A percentile compares a stretch with the other conserved stretches of the same genome.
Conservation (phyloP, 108 stramenopile genomes). For the Cyclotella baltica region DNA sequence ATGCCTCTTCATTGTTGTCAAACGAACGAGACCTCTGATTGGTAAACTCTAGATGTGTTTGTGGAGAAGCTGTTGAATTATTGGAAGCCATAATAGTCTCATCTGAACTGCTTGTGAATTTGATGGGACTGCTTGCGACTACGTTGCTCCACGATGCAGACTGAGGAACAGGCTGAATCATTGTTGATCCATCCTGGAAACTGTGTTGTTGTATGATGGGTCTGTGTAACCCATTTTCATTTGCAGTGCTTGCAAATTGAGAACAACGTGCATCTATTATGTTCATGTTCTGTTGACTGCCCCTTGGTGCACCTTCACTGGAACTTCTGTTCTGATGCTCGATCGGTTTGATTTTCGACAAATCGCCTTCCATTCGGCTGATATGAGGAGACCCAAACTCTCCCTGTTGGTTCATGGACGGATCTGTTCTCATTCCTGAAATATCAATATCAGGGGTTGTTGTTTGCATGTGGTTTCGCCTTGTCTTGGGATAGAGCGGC, state of each 20-base stretch:
- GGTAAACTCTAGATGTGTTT: slow-evolving; percentile 16
- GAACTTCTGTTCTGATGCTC: neutral
- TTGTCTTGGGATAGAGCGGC: neutral
- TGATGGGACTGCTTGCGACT: slow-evolving; percentile 25
- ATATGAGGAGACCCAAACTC: slow-evolving; percentile 52
- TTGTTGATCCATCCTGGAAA: slow-evolving; percentile 1
- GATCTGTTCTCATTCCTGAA: slow-evolving; percentile 34
- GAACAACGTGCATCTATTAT: slow-evolving; percentile 1
- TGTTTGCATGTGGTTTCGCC: slow-evolving; percentile 1
- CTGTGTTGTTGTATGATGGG: neutral
- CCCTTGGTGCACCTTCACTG: slow-evolving; percentile 11
- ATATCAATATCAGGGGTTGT: neutral
- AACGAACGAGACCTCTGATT: slow-evolving; percentile 30
- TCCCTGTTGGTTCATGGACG: slow-evolving; percentile 28
- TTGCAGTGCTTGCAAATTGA: neutral
- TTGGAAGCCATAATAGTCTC: slow-evolving; percentile 54
- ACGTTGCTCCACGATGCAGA: slow-evolving; percentile 49
- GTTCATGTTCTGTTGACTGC: slow-evolving; percentile 13
- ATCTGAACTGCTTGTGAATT: slow-evolving; percentile 23
- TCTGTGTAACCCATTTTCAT: slow-evolving; percentile 11
- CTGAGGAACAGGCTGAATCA: slow-evolving; percentile 23
- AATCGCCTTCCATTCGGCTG: slow-evolving; percentile 40
- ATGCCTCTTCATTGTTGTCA: neutral
- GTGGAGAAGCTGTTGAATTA: slow-evolving; percentile 16
- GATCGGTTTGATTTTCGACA: slow-evolving; percentile 36